A percentile compares a stretch with the other conserved stretches of the same genome.
Evolutionary conservation across 1,284 basidiomycete species (phyloP).

Genomic region (Ustilago nuda): DNA sequence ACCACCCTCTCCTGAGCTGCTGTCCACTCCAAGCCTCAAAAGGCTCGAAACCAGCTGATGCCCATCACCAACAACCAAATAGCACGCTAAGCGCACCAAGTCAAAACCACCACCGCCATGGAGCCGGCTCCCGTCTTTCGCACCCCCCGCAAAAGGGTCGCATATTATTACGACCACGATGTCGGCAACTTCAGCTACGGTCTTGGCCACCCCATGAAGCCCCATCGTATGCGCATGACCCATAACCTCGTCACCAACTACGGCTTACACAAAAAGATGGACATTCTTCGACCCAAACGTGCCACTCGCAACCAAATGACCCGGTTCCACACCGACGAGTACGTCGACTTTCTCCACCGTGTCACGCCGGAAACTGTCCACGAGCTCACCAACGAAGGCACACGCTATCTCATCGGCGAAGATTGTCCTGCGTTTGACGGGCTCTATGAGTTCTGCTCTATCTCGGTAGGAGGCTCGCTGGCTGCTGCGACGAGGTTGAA

Average conservation of each 20-base stretch:
- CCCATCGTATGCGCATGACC: constrained; percentile 75
- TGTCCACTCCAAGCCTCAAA: too few relatives aligned
- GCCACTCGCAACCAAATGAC: constrained; percentile 87
- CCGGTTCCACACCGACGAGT: constrained; percentile 96
- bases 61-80: background rate
- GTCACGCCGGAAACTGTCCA: constrained; percentile 77
- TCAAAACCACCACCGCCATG: constrained; percentile 23
- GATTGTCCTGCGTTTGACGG: constrained; percentile 98
- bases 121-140: constrained; percentile 57
- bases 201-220: constrained; percentile 92
- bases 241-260: constrained; percentile 92
- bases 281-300: constrained; percentile 83
- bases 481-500: constrained; percentile 86
- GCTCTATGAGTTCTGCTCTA: constrained; percentile 95
- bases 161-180: constrained; percentile 72
- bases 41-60: background rate
- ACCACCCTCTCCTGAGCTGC: too few relatives aligned
- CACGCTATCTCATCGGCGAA: constrained; percentile 75
- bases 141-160: constrained; percentile 51
- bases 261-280: constrained; percentile 89
- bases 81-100: background rate
- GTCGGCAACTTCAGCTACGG: constrained; percentile 87
- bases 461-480: constrained; percentile 87
- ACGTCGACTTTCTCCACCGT: constrained; percentile 86
- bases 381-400: constrained; percentile 80